Evolutionary conservation across 129 eudicot genomes (phyloP), one percentile per base, ranked within the genome.

Genomic region (Kitagawia praeruptora): DNA sequence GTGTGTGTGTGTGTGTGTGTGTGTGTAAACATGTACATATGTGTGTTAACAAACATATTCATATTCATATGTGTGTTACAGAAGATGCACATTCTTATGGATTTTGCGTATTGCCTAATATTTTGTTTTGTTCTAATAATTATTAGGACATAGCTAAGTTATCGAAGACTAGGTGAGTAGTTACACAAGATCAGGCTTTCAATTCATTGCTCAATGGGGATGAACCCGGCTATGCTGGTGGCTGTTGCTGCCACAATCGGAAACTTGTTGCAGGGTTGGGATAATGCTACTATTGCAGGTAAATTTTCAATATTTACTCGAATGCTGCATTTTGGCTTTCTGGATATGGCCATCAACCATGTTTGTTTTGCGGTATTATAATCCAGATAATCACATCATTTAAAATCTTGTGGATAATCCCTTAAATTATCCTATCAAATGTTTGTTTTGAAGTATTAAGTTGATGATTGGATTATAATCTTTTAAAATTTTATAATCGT

Each of bases 221-320:
- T 91, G 98, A 93, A 84, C 34, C 97, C 97, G 46, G 89, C 98
- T 23, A 93, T 87, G 78, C 81, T 86, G 27, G 96, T 92, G 31
- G 98, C 98, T 5, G 79, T 93, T 84, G 90, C 97, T 85, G 98
- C 98, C 38, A 85, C 98, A 31, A 90, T 93, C 76, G 98, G 98
- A 44, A 93, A 93, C 86, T 49, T 93, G 77, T 85, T 93, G 90
- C 98, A 93, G 80, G 98, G 98, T 79, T 93, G 98, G 97, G 98
- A 93, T 78, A 93, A 93, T 84, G 97, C 98, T 75, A 93, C 98
- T 13, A 93, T 93, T 73, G 98, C 97, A 71, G 98, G 98, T 93
- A 79, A 51, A 70, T 70, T 46, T 54, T 54, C 25, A 21, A 2
- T 21, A 6, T 54, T 21, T 21, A 21, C 27, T 54, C 27, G 0